Base-by-base conservation (phyloP, 352 stramenopile species). In the Pythium vanterpoolii region DNA sequence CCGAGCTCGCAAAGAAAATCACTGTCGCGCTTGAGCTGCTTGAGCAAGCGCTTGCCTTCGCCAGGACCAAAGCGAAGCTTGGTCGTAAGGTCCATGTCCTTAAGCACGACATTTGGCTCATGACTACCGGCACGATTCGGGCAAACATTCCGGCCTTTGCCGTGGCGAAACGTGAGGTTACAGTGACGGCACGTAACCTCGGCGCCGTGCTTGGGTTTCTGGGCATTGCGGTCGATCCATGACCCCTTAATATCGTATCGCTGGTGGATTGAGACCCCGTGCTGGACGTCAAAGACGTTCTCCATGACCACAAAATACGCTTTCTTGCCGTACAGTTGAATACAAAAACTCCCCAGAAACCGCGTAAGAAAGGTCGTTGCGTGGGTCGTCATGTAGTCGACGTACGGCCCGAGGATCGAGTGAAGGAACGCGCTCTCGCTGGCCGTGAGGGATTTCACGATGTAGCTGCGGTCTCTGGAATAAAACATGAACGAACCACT, bases 231-330 rank as follows among this genome's bases (percentile, higher is more conserved):
- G 60, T 90, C 82, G 21, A 95, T 70, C 83, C 84, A 96, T 9
- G 76, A 90, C 18, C 87, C 87, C 64, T 96, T 96, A 57, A 96
- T 87, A 53, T 96, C 87, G 64, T 94, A 96, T 10, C 79, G 73
- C 66, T 91, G 76, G 57, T 96, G 82, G 52, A 95, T 89, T 2
- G 75, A 76, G 23, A 86, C 69, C 28, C 77, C 76, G 52, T 89
- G 79, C 42, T 88, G 77, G 1, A 88, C 77, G 69, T 93, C 80
- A 55, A 96, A 93, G 5, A 96, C 74, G 50, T 96, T 96, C 47
- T 90, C 80, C 87, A 96, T 96, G 33, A 96, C 87, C 19, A 91
- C 85, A 60, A 96, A 96, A 57, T 83, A 75, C 44, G 77, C 76
- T 38, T 72, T 67, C 39, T 76, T 77, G 24, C 83, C 85, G 54